Conservation (phyloP, 2,329 filamentous ascomycete genomes). For the Colletotrichum limetticola region DNA sequence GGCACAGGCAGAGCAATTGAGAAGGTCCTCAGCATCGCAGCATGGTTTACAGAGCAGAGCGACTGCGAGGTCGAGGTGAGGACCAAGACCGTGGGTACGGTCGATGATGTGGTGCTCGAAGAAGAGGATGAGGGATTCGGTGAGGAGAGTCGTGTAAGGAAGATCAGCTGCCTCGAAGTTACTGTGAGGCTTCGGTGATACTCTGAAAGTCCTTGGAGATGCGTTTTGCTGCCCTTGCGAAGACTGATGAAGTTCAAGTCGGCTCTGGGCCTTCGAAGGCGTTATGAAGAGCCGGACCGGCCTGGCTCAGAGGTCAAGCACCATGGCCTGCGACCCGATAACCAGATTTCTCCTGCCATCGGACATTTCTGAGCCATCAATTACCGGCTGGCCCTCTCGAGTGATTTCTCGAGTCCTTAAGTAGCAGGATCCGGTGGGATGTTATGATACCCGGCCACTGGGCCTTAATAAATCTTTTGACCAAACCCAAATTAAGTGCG, state of each 20-base stretch:
- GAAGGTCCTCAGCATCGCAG: conserved; percentile 69
- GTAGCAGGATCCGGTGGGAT: neutral
- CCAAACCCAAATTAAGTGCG: neutral
- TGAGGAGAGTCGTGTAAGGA: conserved; percentile 55
- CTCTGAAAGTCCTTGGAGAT: neutral
- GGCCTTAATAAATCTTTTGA: neutral
- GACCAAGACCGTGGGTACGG: conserved; percentile 71
- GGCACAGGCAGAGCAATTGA: conserved; percentile 75
- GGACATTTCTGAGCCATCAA: too few species aligned
- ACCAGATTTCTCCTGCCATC: too few species aligned
- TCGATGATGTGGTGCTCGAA: conserved; percentile 71
- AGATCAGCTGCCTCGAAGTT: conserved; percentile 63
- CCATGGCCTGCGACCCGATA: too few species aligned
- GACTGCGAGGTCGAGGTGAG: conserved; percentile 68
- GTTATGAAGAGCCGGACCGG: neutral
- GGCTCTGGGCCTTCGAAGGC: neutral
- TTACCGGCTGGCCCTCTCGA: neutral
- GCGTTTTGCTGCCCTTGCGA: neutral
- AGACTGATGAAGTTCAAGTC: neutral
- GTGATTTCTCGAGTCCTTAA: neutral
- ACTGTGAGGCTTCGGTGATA: conserved; percentile 57
- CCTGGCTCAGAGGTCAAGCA: too few species aligned
- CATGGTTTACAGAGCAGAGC: conserved; percentile 71
- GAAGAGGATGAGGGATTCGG: conserved; percentile 47
- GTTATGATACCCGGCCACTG: conserved; percentile 16